Percentiles rank a stretch among this genome's conserved stretches.
phyloP scores from a whole-genome alignment of 2,329 filamentous ascomycete genomes.

The Stagonosporopsis chrysanthemi region DNA sequence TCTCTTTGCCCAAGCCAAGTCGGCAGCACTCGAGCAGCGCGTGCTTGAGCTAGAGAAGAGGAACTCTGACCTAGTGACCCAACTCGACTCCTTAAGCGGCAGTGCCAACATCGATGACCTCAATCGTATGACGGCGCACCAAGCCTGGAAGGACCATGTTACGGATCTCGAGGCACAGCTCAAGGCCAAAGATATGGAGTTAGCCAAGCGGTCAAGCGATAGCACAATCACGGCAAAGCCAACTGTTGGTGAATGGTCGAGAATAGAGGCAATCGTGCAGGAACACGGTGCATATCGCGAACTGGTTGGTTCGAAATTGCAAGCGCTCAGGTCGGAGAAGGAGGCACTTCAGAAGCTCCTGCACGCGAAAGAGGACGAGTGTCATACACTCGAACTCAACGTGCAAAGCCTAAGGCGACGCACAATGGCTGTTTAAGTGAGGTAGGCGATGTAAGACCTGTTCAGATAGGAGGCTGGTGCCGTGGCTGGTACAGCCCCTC shows the following conservation, averaged over 20 bases:
- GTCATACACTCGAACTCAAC: constrained; percentile 48
- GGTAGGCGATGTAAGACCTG: neutral
- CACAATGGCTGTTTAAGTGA: constrained; percentile 16
- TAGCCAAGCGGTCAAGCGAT: constrained; percentile 27
- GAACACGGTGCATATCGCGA: constrained; percentile 51
- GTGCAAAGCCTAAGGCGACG: constrained; percentile 44
- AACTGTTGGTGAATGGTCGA: constrained; percentile 39
- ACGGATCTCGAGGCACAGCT: constrained; percentile 39
- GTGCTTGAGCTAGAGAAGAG: constrained; percentile 53
- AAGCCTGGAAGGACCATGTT: constrained; percentile 48
- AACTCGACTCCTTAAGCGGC: constrained; percentile 40
- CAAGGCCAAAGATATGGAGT: constrained; percentile 41
- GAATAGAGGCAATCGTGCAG: constrained; percentile 51
- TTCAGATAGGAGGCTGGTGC: constrained; percentile 1
- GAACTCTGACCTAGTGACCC: constrained; percentile 46
- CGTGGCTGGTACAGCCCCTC: constrained; percentile 7
- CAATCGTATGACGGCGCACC: constrained; percentile 45
- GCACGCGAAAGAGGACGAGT: constrained; percentile 51
- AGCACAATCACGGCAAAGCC: constrained; percentile 15
- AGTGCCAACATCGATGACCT: constrained; percentile 42
- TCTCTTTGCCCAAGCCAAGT: constrained; percentile 53
- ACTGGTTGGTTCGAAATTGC: constrained; percentile 47
- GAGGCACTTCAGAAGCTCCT: constrained; percentile 50
- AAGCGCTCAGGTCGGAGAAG: constrained; percentile 51
- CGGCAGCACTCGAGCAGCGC: constrained; percentile 53